Evolutionary conservation across 164 flowering plant genomes (phyloP).

Genomic region (Liriodendron chinense): DNA sequence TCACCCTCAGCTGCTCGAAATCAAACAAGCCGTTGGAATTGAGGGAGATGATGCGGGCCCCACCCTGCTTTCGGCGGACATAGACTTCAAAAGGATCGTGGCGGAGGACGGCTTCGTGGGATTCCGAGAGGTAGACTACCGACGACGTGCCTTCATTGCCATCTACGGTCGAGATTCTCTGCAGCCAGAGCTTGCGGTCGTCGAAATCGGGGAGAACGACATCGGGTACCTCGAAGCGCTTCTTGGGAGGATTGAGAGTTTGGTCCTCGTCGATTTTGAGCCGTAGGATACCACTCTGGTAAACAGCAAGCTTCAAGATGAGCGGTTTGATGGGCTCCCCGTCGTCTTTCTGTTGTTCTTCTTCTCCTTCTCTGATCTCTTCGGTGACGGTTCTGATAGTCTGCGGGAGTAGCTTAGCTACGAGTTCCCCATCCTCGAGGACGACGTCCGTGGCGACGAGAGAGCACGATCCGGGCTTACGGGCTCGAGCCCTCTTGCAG

Average conservation of each 20-base stretch:
- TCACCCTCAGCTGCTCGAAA: conserved; percentile 84
- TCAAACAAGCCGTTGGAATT: conserved; percentile 87
- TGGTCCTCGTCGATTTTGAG: conserved; percentile 78
- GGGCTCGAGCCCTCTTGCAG: conserved; percentile 89
- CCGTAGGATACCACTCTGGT: conserved; percentile 64
- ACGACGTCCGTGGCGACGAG: conserved; percentile 50
- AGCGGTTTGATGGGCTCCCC: conserved; percentile 40
- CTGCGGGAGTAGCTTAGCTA: conserved; percentile 53
- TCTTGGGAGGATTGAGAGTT: conserved; percentile 46
- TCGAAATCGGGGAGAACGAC: conserved; percentile 58
- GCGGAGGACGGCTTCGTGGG: conserved; percentile 69
- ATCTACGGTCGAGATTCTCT: conserved; percentile 39
- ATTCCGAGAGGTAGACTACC: conserved; percentile 53
- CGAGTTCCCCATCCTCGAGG: conserved; percentile 64
- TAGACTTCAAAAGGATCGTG: conserved; percentile 85
- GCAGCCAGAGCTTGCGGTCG: conserved; percentile 67
- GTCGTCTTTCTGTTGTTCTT: conserved; percentile 8
- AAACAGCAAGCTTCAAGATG: conserved; percentile 54
- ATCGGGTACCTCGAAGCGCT: conserved; percentile 82
- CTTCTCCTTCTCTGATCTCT: conserved; percentile 7
- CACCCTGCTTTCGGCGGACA: conserved; percentile 50
- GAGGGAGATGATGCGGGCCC: conserved; percentile 54
- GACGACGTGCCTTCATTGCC: conserved; percentile 40
- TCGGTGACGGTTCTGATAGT: neutral
- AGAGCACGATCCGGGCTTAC: conserved; percentile 50